phyloP scores from a whole-genome alignment of 805 yeast genomes.

The Isabelozyma gotoi region DNA sequence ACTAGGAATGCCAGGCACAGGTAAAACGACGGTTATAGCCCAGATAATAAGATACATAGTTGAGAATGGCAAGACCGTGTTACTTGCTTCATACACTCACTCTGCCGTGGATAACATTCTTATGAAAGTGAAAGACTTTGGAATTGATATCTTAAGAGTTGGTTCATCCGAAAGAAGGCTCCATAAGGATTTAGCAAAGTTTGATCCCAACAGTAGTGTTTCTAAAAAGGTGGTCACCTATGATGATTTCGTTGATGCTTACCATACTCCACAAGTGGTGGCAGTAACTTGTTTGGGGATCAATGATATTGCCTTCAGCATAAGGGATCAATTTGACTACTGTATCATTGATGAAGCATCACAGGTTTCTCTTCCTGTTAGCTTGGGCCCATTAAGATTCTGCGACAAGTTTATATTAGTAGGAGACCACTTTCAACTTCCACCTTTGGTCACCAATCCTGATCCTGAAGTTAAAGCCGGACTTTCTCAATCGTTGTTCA shows the following conservation, averaged over 20 bases:
- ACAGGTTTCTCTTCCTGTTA: conserved; percentile 87
- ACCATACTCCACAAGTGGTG: conserved; percentile 65
- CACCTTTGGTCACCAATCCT: conserved; percentile 71
- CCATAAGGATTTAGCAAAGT: conserved; percentile 60
- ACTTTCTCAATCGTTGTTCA: conserved; percentile 74
- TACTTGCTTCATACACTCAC: conserved; percentile 86
- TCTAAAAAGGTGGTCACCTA: conserved; percentile 32
- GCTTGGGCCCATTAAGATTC: conserved; percentile 81
- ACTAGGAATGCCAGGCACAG: conserved; percentile 98
- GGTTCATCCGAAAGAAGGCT: conserved; percentile 56
- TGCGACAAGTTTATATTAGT: conserved; percentile 83
- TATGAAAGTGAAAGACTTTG: conserved; percentile 54
- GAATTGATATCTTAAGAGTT: conserved; percentile 55
- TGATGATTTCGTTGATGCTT: conserved; percentile 47
- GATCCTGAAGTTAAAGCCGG: conserved; percentile 66
- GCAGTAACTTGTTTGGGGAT: conserved; percentile 89
- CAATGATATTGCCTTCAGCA: conserved; percentile 56
- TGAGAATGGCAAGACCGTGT: conserved; percentile 59
- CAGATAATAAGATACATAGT: conserved; percentile 65
- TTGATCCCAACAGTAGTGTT: conserved; percentile 43
- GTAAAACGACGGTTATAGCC: conserved; percentile 68
- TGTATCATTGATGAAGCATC: conserved; percentile 97
- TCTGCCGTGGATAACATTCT: conserved; percentile 95
- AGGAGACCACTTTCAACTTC: conserved; percentile 95
- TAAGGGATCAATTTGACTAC: conserved; percentile 69